Percentiles rank a stretch among this genome's conserved stretches.
These are phyloP conservation scores for Tuber magnatum DNA, from an alignment of 495 filamentous ascomycete genomes.

Conservation along the genomic window DNA sequence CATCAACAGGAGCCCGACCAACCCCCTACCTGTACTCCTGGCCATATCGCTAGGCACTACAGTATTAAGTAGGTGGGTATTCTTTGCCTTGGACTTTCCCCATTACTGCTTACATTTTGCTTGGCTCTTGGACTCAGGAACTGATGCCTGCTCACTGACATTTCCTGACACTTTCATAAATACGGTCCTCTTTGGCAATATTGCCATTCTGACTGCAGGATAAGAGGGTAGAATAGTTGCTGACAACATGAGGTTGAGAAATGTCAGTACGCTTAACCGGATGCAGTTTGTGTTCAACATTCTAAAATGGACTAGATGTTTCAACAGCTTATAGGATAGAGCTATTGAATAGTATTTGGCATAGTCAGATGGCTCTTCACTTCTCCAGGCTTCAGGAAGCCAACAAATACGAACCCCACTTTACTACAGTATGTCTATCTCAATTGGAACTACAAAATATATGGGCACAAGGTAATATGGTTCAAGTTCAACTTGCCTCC, in stretches of 20 bases:
- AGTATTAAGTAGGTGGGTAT: not conserved
- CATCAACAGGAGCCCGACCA: not conserved
- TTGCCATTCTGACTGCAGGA: not conserved
- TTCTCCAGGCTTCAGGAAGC: too few relatives aligned
- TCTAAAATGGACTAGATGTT: not conserved
- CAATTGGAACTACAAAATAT: too few relatives aligned
- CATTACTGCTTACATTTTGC: not conserved
- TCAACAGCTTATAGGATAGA: not conserved
- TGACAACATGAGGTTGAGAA: too few relatives aligned
- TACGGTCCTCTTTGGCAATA: not conserved
- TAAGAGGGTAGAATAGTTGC: too few relatives aligned
- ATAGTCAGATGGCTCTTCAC: too few relatives aligned
- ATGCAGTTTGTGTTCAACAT: not conserved
- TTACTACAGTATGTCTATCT: too few relatives aligned
- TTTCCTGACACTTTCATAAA: not conserved
- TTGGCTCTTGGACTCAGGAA: not conserved
- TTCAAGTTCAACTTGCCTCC: too few relatives aligned
- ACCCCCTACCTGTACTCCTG: not conserved
- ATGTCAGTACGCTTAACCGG: not conserved
- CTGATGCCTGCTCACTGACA: not conserved
- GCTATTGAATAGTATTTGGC: too few relatives aligned
- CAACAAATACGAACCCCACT: too few relatives aligned
- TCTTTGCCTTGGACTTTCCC: not conserved
- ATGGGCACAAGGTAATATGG: too few relatives aligned
- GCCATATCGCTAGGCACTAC: not conserved